These are phyloP conservation scores for Fragaria vesca DNA, from an alignment of 306 rosid genomes.

Conservation along the genomic window DNA sequence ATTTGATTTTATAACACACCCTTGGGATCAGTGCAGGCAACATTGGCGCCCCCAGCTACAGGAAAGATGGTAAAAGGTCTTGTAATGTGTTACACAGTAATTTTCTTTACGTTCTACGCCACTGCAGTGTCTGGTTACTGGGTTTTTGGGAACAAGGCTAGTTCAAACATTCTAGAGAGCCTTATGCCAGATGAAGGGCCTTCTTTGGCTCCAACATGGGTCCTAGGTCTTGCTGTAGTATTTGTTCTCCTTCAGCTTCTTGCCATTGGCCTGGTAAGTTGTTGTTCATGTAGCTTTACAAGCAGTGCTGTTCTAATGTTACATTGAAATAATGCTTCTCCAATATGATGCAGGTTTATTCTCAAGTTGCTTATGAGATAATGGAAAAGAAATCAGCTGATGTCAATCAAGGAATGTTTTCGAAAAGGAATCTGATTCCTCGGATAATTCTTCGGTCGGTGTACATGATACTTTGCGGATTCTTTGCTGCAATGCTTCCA, in stretches of 20 bases:
- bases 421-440: conserved; percentile 78
- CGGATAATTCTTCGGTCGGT: conserved; percentile 69
- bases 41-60: conserved; percentile 91
- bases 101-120: conserved; percentile 75
- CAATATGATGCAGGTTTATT: conserved; percentile 60
- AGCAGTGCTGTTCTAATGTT: neutral
- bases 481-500: conserved; percentile 92
- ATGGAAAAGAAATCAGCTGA: conserved; percentile 89
- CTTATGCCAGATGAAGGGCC: conserved; percentile 75
- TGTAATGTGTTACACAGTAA: conserved; percentile 72
- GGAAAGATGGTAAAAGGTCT: conserved; percentile 98
- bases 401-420: conserved; percentile 71
- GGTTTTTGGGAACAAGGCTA: conserved; percentile 79
- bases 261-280: conserved; percentile 82
- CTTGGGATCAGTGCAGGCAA: conserved; percentile 59
- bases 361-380: conserved; percentile 98
- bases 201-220: conserved; percentile 88
- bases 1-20: conserved; percentile 1
- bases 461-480: conserved; percentile 72
- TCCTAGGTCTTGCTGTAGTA: conserved; percentile 66
- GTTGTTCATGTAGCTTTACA: neutral
- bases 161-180: conserved; percentile 66
- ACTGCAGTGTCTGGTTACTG: conserved; percentile 80
- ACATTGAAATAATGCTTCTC: neutral
- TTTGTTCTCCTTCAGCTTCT: conserved; percentile 91